Evolutionary conservation across 306 rosid genomes (phyloP).

Genomic region (Sechiopsis laciniata): DNA sequence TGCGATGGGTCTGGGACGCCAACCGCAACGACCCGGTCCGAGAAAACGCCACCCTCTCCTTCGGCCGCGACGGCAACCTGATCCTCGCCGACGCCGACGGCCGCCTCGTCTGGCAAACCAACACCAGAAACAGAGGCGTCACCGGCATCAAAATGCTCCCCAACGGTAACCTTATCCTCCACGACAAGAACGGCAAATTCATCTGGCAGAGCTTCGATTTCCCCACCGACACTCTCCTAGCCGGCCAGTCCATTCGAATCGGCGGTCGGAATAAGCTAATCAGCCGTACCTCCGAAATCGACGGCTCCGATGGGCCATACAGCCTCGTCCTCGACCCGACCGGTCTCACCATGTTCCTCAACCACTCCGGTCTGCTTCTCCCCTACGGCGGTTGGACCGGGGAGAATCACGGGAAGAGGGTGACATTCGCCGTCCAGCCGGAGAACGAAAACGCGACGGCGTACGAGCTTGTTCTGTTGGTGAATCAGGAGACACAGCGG

Average conservation of each 20-base stretch:
- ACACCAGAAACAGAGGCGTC: conserved; percentile 35
- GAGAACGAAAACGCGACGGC: conserved; percentile 19
- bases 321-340: conserved; percentile 23
- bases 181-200: conserved; percentile 19
- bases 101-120: conserved; percentile 33
- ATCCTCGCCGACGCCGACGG: conserved; percentile 27
- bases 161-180: conserved; percentile 32
- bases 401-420: not conserved
- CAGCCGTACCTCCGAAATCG: conserved; percentile 29
- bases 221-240: too few species aligned
- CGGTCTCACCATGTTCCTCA: conserved; percentile 28
- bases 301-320: conserved; percentile 29
- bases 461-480: conserved; percentile 23
- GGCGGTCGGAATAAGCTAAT: conserved; percentile 24
- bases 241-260: conserved; percentile 24
- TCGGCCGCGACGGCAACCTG: conserved; percentile 28
- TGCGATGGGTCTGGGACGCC: conserved; percentile 41
- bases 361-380: conserved; percentile 25
- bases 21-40: conserved; percentile 30
- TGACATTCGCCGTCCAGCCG: conserved; percentile 16
- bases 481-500: not conserved
- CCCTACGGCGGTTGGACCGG: conserved; percentile 32
- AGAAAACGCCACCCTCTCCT: conserved; percentile 31
- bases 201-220: too few species aligned
- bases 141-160: conserved; percentile 23